Evolutionary conservation across 2,329 filamentous ascomycete genomes (phyloP).

Genomic region (Coniosporium tulheliwenetii): DNA sequence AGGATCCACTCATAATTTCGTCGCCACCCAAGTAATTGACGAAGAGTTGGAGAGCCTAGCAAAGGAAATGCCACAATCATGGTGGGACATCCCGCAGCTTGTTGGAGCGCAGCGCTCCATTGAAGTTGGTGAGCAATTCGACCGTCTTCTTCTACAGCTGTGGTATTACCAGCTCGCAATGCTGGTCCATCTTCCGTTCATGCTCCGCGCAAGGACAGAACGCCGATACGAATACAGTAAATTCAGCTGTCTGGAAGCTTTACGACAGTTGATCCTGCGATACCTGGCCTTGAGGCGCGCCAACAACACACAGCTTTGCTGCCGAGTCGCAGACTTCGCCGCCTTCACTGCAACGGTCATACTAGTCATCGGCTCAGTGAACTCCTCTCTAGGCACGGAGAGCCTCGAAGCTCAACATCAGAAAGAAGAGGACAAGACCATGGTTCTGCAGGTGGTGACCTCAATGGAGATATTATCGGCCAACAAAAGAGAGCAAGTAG

Average conservation of each 20-base stretch:
- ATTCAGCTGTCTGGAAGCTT: slow-evolving; percentile 6
- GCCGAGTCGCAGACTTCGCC: slow-evolving; percentile 8
- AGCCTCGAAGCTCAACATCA: too few relatives aligned
- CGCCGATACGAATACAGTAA: slow-evolving; percentile 4
- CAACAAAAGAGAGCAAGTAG: too few relatives aligned
- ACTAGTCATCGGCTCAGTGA: slow-evolving; percentile 1
- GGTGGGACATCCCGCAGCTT: slow-evolving; percentile 10
- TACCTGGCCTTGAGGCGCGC: slow-evolving; percentile 6
- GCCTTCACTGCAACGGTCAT: slow-evolving; percentile 9
- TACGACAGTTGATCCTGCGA: slow-evolving; percentile 6
- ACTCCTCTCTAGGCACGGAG: too few relatives aligned
- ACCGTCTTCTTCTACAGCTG: slow-evolving; percentile 5
- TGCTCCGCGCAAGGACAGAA: slow-evolving; percentile 4
- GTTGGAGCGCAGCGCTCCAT: background rate
- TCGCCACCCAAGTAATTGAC: slow-evolving; percentile 12
- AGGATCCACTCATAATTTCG: slow-evolving; percentile 8
- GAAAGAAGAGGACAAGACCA: too few relatives aligned
- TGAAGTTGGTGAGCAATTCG: slow-evolving; percentile 3
- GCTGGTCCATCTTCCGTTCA: slow-evolving; percentile 9
- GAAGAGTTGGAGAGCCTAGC: slow-evolving; percentile 6
- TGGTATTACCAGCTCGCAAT: slow-evolving; percentile 7
- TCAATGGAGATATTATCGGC: too few relatives aligned
- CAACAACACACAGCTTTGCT: slow-evolving; percentile 4
- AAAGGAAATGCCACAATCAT: slow-evolving; percentile 7
- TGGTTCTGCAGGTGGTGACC: too few relatives aligned